Evolutionary conservation across 441 rosid species (phyloP).

Genomic region (Syzygium syzygioides): DNA sequence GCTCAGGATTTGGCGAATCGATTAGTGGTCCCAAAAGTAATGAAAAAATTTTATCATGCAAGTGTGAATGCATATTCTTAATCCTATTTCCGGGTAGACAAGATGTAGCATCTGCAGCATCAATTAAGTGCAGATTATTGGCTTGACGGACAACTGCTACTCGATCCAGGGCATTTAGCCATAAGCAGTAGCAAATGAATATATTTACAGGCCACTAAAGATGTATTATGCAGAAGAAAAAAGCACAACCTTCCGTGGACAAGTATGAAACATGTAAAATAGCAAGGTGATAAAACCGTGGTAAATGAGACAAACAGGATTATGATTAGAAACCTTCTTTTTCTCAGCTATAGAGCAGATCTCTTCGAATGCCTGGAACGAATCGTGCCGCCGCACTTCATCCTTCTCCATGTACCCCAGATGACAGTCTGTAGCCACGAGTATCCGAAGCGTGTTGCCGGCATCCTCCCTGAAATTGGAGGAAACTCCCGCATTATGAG

Average conservation of each 20-base stretch:
- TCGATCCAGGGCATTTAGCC: not conserved
- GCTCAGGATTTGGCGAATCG: not conserved
- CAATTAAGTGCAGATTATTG: not conserved
- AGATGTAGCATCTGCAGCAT: not conserved
- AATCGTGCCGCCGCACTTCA: conserved; percentile 88
- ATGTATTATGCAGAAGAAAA: not conserved
- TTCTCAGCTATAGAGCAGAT: conserved; percentile 87
- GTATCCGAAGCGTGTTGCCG: conserved; percentile 58
- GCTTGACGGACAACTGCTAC: not conserved
- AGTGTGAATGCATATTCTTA: not conserved
- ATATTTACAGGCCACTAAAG: not conserved
- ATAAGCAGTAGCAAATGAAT: not conserved
- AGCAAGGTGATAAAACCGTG: not conserved
- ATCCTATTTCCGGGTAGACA: not conserved
- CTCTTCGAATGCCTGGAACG: conserved; percentile 92
- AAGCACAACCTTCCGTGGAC: not conserved
- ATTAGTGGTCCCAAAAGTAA: not conserved
- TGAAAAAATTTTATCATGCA: not conserved
- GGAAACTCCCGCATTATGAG: not conserved
- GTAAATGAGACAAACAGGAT: not conserved
- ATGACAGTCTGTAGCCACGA: conserved; percentile 95
- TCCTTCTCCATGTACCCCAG: conserved; percentile 98
- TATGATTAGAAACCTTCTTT: conserved; percentile 36
- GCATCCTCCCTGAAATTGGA: conserved; percentile 45
- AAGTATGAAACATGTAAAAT: not conserved